Conservation (phyloP, 352 stramenopile species). For the Phytophthora vignae region DNA sequence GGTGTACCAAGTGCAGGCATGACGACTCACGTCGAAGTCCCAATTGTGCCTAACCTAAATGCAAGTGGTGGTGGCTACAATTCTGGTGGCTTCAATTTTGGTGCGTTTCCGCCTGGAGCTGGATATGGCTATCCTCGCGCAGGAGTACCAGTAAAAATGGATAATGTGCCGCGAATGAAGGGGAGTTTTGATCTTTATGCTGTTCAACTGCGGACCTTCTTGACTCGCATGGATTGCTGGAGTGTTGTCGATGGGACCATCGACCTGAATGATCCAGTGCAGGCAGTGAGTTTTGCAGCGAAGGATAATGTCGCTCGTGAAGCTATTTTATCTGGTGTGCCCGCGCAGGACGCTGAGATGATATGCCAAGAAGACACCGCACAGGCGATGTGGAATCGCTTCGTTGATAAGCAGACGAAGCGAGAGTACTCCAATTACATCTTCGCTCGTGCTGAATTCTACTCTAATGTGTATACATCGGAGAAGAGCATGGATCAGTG, state of each 20-base stretch:
- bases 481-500: slow-evolving; percentile 16
- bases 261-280: neutral
- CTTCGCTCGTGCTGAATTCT: slow-evolving; percentile 13
- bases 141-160: too few species aligned
- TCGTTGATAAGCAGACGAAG: slow-evolving; percentile 20
- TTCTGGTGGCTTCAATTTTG: too few species aligned
- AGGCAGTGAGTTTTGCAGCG: neutral
- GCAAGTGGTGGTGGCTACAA: too few species aligned
- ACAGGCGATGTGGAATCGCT: slow-evolving; percentile 6
- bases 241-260: slow-evolving; percentile 12
- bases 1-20: too few species aligned
- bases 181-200: neutral
- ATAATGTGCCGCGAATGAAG: too few species aligned
- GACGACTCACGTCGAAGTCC: too few species aligned
- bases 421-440: slow-evolving; percentile 24
- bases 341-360: slow-evolving; percentile 9
- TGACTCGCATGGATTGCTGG: slow-evolving; percentile 19
- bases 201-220: slow-evolving; percentile 6
- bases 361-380: slow-evolving; percentile 14
- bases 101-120: too few species aligned
- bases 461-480: slow-evolving; percentile 9
- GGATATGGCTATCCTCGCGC: too few species aligned
- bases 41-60: too few species aligned
- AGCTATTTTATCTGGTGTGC: slow-evolving; percentile 8
- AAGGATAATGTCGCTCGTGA: slow-evolving; percentile 12